These are phyloP conservation scores for Taxillus chinensis DNA, from an alignment of 164 flowering plant genomes.

Conservation along the genomic window DNA sequence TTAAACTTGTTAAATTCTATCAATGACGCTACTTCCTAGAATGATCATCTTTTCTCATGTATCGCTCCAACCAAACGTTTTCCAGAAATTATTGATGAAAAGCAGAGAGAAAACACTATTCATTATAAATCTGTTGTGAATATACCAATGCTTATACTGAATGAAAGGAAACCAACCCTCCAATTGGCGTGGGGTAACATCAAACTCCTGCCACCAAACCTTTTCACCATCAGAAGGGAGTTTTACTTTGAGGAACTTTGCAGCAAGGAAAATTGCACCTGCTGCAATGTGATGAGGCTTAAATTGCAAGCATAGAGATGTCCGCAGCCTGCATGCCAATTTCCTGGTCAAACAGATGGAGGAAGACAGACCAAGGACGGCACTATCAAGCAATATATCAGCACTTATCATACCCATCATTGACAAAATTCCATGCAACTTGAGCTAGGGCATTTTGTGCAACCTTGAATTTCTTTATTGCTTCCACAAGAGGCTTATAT, in stretches of 20 bases:
- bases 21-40: too few relatives aligned
- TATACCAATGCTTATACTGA: background rate
- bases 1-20: too few relatives aligned
- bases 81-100: background rate
- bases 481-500: slow-evolving; percentile 77
- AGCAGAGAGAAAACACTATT: background rate
- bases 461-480: slow-evolving; percentile 78
- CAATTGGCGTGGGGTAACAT: slow-evolving; percentile 81
- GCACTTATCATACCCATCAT: slow-evolving; percentile 59
- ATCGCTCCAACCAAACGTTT: too few relatives aligned
- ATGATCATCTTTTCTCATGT: too few relatives aligned
- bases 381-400: slow-evolving; percentile 2
- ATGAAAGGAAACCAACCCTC: slow-evolving; percentile 49
- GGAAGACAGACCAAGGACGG: slow-evolving; percentile 11
- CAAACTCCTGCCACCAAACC: slow-evolving; percentile 94
- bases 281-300: slow-evolving; percentile 84
- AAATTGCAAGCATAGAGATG: slow-evolving; percentile 88
- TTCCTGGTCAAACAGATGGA: slow-evolving; percentile 22
- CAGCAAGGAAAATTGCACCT: slow-evolving; percentile 88
- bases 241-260: slow-evolving; percentile 77
- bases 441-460: slow-evolving; percentile 77
- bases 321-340: slow-evolving; percentile 62
- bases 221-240: slow-evolving; percentile 79
- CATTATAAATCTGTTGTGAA: background rate
- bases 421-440: slow-evolving; percentile 89